Conservation (phyloP, 2,329 filamentous ascomycete species). For the Pyricularia grisea region DNA sequence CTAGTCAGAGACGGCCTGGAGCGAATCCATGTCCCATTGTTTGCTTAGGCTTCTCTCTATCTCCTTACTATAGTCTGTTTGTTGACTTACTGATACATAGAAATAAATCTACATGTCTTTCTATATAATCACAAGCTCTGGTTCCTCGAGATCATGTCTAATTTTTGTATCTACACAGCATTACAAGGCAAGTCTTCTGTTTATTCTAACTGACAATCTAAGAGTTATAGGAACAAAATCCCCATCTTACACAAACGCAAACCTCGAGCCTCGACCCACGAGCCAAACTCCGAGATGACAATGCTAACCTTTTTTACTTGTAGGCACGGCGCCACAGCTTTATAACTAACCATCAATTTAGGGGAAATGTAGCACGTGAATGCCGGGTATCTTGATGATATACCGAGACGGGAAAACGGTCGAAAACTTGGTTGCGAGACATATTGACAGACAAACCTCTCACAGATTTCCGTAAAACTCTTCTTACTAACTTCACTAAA, state of each 20-base stretch:
- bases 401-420: neutral
- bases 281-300: neutral
- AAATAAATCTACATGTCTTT: neutral
- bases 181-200: neutral
- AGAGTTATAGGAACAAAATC: neutral
- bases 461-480: neutral
- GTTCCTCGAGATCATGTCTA: neutral
- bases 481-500: neutral
- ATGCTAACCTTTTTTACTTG: neutral
- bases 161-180: neutral
- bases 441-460: neutral
- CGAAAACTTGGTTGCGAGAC: neutral
- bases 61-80: neutral
- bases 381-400: neutral
- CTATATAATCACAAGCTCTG: neutral
- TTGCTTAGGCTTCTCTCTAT: neutral
- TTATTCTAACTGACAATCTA: neutral
- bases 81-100: neutral
- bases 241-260: neutral
- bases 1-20: neutral
- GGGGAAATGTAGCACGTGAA: neutral
- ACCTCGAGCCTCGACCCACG: neutral
- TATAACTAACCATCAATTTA: neutral
- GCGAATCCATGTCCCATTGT: neutral
- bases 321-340: neutral